phyloP scores from a whole-genome alignment of 371 early-diverging fungal genomes.

The Mucor mucedo region DNA sequence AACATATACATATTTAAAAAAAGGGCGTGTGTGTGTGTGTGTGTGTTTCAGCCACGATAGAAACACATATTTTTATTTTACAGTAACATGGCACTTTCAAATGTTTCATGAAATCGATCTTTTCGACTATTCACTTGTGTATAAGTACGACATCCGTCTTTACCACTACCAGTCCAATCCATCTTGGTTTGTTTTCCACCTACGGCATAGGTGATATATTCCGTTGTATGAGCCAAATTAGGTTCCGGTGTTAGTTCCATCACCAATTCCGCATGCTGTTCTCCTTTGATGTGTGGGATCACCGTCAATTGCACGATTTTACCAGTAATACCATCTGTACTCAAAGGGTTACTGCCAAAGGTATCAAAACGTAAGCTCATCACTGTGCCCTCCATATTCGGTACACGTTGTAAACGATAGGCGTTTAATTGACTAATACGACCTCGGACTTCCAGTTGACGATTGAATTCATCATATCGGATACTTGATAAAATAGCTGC shows the following conservation, averaged over 20 bases:
- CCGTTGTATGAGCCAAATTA: not conserved
- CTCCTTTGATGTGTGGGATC: no score
- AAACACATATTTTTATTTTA: conserved; percentile 11
- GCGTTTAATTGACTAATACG: conserved; percentile 9
- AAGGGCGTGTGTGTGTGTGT: not conserved
- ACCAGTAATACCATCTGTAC: conserved; percentile 1
- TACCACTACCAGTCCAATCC: not conserved
- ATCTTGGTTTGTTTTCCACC: no score
- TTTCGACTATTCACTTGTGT: not conserved
- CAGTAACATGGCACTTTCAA: conserved; percentile 26
- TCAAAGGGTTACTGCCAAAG: not conserved
- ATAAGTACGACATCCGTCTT: conserved; percentile 4
- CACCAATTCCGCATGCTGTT: not conserved
- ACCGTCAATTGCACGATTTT: not conserved
- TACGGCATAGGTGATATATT: not conserved
- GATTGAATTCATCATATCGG: conserved; percentile 1
- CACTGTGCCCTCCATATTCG: not conserved
- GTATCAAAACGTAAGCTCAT: conserved; percentile 5
- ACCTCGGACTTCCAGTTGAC: not conserved
- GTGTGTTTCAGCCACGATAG: not conserved
- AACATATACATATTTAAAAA: not conserved
- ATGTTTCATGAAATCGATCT: conserved; percentile 15
- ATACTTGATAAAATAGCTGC: conserved; percentile 5
- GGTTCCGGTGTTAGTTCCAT: conserved; percentile 6
- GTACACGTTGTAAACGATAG: not conserved